phyloP scores from a whole-genome alignment of 2,329 filamentous ascomycete genomes.

The Colletotrichum sp. region DNA sequence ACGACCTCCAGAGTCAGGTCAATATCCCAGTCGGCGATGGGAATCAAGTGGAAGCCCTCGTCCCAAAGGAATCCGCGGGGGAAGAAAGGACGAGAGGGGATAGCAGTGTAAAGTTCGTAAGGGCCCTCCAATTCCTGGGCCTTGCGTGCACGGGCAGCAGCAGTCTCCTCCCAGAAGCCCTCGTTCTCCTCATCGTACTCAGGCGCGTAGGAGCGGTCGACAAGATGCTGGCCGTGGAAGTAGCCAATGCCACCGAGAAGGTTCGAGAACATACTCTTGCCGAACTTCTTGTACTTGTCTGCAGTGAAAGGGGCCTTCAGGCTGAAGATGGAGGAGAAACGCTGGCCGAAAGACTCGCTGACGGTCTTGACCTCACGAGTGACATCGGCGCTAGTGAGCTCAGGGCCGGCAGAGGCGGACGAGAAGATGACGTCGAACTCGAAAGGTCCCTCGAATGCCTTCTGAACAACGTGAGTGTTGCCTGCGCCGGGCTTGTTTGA shows the following conservation, averaged over 20 bases:
- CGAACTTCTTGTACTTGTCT: constrained; percentile 78
- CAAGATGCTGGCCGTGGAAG: constrained; percentile 86
- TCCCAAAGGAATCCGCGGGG: constrained; percentile 97
- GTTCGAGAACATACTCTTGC: constrained; percentile 92
- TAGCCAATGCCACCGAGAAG: constrained; percentile 93
- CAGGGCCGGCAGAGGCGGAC: constrained; percentile 60
- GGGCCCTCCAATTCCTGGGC: constrained; percentile 78
- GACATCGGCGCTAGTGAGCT: constrained; percentile 65
- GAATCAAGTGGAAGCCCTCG: constrained; percentile 93
- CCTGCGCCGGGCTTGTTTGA: constrained; percentile 70
- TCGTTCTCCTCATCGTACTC: constrained; percentile 97
- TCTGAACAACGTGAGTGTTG: constrained; percentile 89
- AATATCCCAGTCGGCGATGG: constrained; percentile 92
- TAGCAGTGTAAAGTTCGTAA: constrained; percentile 86
- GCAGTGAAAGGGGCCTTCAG: constrained; percentile 78
- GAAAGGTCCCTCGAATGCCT: constrained; percentile 87
- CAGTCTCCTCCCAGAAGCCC: constrained; percentile 93
- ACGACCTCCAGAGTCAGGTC: constrained; percentile 88
- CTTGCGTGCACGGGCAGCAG: constrained; percentile 74
- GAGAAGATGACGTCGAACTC: constrained; percentile 89
- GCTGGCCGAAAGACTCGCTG: constrained; percentile 72
- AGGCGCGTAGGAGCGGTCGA: constrained; percentile 88
- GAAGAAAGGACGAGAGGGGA: constrained; percentile 95
- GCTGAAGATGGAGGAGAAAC: constrained; percentile 75
- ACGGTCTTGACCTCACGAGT: constrained; percentile 71